phyloP scores from a whole-genome alignment of 2,329 filamentous ascomycete species.

The Boeremia exigua region DNA sequence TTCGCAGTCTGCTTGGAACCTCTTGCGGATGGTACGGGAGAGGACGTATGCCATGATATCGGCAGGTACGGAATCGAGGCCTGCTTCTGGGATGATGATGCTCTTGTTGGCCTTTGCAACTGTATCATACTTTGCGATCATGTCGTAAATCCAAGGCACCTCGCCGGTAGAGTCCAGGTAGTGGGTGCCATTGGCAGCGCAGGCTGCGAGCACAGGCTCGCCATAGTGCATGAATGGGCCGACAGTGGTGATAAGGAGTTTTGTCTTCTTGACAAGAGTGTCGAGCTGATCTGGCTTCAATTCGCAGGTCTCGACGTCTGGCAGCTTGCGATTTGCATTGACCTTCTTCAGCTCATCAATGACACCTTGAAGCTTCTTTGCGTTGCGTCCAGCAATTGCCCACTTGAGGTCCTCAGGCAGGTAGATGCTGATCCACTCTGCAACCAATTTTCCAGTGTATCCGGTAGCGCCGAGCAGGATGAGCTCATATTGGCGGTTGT shows the following conservation, averaged over 20 bases:
- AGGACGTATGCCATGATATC: constrained; percentile 63
- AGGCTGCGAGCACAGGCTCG: constrained; percentile 69
- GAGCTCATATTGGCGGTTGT: constrained; percentile 65
- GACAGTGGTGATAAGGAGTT: constrained; percentile 65
- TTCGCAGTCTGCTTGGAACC: constrained; percentile 57
- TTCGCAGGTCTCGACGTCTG: constrained; percentile 49
- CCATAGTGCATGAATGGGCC: constrained; percentile 70
- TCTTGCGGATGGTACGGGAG: constrained; percentile 59
- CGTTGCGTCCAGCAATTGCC: constrained; percentile 86
- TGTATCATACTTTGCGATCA: constrained; percentile 66
- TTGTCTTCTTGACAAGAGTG: constrained; percentile 61
- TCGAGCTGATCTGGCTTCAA: constrained; percentile 59
- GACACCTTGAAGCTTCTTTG: constrained; percentile 73
- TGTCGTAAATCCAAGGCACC: constrained; percentile 67
- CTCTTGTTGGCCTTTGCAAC: constrained; percentile 65
- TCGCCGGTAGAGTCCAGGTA: constrained; percentile 72
- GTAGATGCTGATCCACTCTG: constrained; percentile 74
- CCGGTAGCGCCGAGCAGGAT: constrained; percentile 74
- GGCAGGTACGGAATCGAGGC: constrained; percentile 66
- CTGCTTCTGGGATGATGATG: constrained; percentile 66
- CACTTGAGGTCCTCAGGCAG: constrained; percentile 81
- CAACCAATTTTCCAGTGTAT: constrained; percentile 80
- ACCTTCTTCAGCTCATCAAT: constrained; percentile 69
- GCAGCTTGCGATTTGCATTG: constrained; percentile 70
- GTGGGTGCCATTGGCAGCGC: constrained; percentile 68